Evolutionary conservation across 306 rosid genomes (phyloP), one percentile per base, ranked within the genome.

Genomic region (Arachis stenosperma): DNA sequence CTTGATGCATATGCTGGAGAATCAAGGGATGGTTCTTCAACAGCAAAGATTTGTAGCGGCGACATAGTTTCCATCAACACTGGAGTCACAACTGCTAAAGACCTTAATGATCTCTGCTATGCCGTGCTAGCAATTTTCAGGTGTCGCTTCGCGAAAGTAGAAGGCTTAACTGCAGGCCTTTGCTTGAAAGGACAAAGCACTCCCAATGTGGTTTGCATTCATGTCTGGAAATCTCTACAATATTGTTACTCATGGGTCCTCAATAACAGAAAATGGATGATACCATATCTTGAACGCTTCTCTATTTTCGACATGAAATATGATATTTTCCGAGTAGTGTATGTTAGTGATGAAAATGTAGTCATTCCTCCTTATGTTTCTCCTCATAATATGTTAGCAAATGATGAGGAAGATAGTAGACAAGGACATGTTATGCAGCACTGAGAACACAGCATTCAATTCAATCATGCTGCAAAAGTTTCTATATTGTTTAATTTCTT

Each of bases 181-280:
- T 90, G 92, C 78, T 67, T 90, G 81, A 87, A 74, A 73, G 78
- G 84, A 60, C 86, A 88, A 56, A 75, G 59, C 72, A 71, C 70
- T 61, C 83, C 90, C 0, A 75, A 62, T 8, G 79, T 86, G 4
- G 75, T 78, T 13, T 84, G 83, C 58, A 57, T 90, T 5, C 77
- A 74, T 13, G 90, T 90, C 70, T 90, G 96, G 96, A 84, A 88
- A 39, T 84, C 89, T n/a, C 81, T 81, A 17, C 89, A 76, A 6
- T 59, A 55, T 44, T 90, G 86, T 63, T 90, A 90, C 84, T 79
- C 92, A 1, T 88, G 90, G 92, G 50, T 86, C 55, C 50, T 90
- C 30, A 74, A 64, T 39, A 81, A 79, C 14, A 71, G 86, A 69
- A 81, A 65, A 2, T 77, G 83, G 27, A 78, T 82, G 83, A 52